Evolutionary conservation across 306 rosid genomes (phyloP).

Genomic region (Quillaja saponaria): DNA sequence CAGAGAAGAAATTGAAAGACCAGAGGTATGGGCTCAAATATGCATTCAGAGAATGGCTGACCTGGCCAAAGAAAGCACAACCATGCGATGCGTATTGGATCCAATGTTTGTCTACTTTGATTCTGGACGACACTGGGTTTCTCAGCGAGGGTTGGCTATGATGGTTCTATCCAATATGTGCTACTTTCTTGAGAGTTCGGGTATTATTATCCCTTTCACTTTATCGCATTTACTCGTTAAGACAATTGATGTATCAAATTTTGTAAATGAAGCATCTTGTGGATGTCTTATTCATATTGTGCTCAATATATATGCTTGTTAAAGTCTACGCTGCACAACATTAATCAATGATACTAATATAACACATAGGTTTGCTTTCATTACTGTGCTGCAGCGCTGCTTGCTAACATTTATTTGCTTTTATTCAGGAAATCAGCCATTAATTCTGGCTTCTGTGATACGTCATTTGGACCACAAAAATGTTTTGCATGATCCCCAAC

Average conservation of each 20-base stretch:
- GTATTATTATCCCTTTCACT: constrained; percentile 37
- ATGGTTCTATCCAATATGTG: constrained; percentile 77
- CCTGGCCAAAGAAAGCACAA: constrained; percentile 84
- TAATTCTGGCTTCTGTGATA: constrained; percentile 65
- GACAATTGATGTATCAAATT: not conserved
- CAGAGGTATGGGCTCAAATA: constrained; percentile 87
- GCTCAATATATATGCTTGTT: not conserved
- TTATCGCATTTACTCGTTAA: constrained; percentile 1
- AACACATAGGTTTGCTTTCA: not conserved
- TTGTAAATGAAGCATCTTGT: not conserved
- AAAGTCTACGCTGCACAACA: constrained; percentile 7
- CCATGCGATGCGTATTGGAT: constrained; percentile 86
- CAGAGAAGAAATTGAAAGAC: constrained; percentile 87
- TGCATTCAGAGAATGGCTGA: constrained; percentile 91
- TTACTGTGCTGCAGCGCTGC: not conserved
- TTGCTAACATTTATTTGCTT: constrained; percentile 20
- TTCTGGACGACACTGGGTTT: constrained; percentile 70
- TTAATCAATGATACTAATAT: not conserved
- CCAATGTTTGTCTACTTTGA: constrained; percentile 89
- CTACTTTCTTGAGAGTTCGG: constrained; percentile 70
- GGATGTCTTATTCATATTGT: constrained; percentile 16
- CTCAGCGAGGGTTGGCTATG: constrained; percentile 75
- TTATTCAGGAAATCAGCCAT: constrained; percentile 72
- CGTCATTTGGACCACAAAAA: constrained; percentile 99
- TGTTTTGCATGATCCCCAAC: constrained; percentile 66